phyloP scores from a whole-genome alignment of 169 alveolate genomes.

The Eimeria sp. region DNA sequence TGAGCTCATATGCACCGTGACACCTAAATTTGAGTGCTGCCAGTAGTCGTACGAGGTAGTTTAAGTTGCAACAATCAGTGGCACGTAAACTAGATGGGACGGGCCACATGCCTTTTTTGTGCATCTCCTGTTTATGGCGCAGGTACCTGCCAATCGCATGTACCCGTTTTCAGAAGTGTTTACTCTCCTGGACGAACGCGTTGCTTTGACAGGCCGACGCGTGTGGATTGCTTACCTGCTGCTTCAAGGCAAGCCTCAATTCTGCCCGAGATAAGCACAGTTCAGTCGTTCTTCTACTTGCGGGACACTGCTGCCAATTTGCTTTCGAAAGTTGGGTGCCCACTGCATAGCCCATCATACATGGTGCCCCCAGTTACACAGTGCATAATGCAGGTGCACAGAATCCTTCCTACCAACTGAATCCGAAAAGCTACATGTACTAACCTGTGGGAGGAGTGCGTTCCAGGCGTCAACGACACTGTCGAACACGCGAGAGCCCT shows the following conservation, averaged over 20 bases:
- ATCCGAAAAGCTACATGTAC: neutral
- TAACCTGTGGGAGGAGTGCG: conserved; percentile 57
- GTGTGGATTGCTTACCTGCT: conserved; percentile 93
- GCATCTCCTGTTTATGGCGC: neutral
- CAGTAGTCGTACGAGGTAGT: neutral
- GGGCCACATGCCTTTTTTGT: too few species aligned
- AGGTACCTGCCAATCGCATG: conserved; percentile 91
- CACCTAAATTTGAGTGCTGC: neutral
- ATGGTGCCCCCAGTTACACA: neutral
- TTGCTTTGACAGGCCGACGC: conserved; percentile 91
- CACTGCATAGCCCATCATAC: neutral
- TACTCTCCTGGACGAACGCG: conserved; percentile 90
- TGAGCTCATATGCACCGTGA: neutral
- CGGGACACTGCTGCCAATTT: neutral
- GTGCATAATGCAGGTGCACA: neutral
- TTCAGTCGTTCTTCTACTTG: neutral
- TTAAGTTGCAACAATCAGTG: neutral
- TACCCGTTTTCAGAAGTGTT: conserved; percentile 92
- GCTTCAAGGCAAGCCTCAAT: conserved; percentile 87
- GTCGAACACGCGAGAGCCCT: conserved; percentile 67
- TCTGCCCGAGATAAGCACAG: neutral
- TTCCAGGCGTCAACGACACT: conserved; percentile 25
- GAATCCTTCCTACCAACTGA: neutral
- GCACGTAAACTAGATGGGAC: too few species aligned
- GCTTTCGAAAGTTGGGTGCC: neutral